These are phyloP conservation scores for Cornus suecica DNA, from an alignment of 148 eudicot species.

Conservation along the genomic window DNA sequence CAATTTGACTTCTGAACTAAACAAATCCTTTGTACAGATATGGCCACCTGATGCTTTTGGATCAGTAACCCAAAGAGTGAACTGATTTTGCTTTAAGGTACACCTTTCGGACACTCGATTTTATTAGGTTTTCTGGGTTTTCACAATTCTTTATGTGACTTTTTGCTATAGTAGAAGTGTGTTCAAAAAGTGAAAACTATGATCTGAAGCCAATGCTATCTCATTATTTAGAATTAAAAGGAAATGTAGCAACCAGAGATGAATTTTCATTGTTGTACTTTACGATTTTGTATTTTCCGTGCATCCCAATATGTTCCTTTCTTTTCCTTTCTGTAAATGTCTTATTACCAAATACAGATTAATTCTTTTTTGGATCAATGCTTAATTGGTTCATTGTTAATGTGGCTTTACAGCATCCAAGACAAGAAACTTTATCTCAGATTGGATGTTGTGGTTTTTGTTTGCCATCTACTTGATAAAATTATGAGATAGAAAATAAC, in stretches of 20 bases:
- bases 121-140: constrained; percentile 10
- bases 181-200: not conserved
- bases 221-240: not conserved
- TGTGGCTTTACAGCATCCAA: too few relatives aligned
- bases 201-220: not conserved
- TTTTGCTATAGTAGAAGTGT: not conserved
- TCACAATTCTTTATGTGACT: not conserved
- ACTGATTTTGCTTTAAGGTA: constrained; percentile 10
- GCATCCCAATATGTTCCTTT: not conserved
- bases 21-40: constrained; percentile 2
- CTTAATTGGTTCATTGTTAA: too few relatives aligned
- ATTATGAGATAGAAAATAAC: too few relatives aligned
- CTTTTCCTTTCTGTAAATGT: not conserved
- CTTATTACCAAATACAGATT: not conserved
- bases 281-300: not conserved
- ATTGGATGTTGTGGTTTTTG: too few relatives aligned
- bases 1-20: not conserved
- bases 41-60: constrained; percentile 24
- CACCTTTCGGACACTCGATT: not conserved
- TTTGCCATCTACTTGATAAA: too few relatives aligned
- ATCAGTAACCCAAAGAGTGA: constrained; percentile 3
- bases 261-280: not conserved
- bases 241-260: too few relatives aligned
- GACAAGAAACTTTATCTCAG: too few relatives aligned
- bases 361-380: not conserved